Evolutionary conservation across 2,329 filamentous ascomycete genomes (phyloP), one percentile per base, ranked within the genome.

Genomic region (Trichoderma harzianum): DNA sequence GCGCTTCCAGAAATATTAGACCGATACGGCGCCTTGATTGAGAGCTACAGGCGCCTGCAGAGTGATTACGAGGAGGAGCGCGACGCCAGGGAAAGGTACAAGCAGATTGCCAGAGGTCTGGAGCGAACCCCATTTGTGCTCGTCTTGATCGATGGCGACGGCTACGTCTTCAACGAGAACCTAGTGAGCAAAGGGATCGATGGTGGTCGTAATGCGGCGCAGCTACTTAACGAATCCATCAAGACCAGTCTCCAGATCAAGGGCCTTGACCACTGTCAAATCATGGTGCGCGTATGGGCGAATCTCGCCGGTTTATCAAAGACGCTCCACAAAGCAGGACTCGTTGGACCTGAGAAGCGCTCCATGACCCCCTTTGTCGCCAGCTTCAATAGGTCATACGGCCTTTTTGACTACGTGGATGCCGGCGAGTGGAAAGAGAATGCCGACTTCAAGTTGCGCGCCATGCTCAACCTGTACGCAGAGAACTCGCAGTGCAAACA

Each of bases 91-190:
- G 86, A 89, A 72, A 84, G 84, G 55, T 89, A 88, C 80, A 89
- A 89, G 76, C 83, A 85, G 75, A 77, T 86, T 70, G 84, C 84
- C 6, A 81, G 82, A 66, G 82, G 81, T 14, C 81, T 84, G 74
- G 84, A 87, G 28, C 84, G 86, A 24, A 87, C 87, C 73, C 85
- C 88, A 0, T 91, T 90, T 74, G 87, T 88, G 1, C 81, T 91
- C 2, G 85, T 91, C 7, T 80, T 91, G 0, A 80, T 91, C 14
- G 89, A 91, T 71, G 89, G 88, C 24, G 88, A 91, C 78, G 87
- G 87, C 62, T 90, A 90, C 2, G 84, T 47, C 43, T 47, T 47
- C 43, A 47, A 21, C 18, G 43, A 21, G 43, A 47, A 18, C 18
- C 43, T 47, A 11, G 18, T 47, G 43, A 47, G 43, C 43, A 47